Percentiles rank a stretch among this genome's conserved stretches.
Evolutionary conservation across 1,284 basidiomycete species (phyloP).

Genomic region (Leccinum pallidistipes): DNA sequence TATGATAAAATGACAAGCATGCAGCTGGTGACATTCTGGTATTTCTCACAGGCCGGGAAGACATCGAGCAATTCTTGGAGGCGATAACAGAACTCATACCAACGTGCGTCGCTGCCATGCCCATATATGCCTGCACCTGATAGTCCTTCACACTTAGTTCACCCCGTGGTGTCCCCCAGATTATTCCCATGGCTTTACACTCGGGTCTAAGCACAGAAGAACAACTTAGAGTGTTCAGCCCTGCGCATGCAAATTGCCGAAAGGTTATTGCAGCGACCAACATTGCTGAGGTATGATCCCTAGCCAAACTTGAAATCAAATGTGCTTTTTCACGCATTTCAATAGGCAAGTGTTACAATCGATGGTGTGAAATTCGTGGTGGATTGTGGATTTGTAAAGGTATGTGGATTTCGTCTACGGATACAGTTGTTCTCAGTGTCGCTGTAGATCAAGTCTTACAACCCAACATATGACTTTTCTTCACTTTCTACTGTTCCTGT

Average conservation of each 20-base stretch:
- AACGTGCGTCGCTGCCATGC: conserved; percentile 46
- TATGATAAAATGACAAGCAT: conserved; percentile 42
- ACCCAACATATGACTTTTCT: conserved; percentile 80
- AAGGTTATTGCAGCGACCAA: conserved; percentile 96
- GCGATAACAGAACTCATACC: conserved; percentile 77
- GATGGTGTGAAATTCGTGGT: conserved; percentile 96
- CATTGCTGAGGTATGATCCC: conserved; percentile 79
- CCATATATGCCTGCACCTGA: conserved; percentile 8
- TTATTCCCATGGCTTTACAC: conserved; percentile 81
- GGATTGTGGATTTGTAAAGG: conserved; percentile 95
- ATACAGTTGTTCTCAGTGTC: background rate
- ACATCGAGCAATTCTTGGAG: conserved; percentile 89
- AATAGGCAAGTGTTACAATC: conserved; percentile 90
- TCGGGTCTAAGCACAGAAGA: conserved; percentile 86
- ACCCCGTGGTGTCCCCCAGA: conserved; percentile 57
- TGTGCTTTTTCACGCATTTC: background rate
- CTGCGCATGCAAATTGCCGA: conserved; percentile 69
- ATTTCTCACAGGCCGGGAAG: conserved; percentile 95
- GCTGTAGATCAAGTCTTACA: conserved; percentile 76
- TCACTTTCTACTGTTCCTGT: conserved; percentile 79
- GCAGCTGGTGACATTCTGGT: conserved; percentile 88
- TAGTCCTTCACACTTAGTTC: conserved; percentile 45
- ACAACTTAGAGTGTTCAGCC: conserved; percentile 83
- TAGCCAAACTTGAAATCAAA: background rate
- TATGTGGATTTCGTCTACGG: conserved; percentile 28